Conservation (phyloP, 2,329 filamentous ascomycete genomes). For the Phaeomoniella chlamydospora region DNA sequence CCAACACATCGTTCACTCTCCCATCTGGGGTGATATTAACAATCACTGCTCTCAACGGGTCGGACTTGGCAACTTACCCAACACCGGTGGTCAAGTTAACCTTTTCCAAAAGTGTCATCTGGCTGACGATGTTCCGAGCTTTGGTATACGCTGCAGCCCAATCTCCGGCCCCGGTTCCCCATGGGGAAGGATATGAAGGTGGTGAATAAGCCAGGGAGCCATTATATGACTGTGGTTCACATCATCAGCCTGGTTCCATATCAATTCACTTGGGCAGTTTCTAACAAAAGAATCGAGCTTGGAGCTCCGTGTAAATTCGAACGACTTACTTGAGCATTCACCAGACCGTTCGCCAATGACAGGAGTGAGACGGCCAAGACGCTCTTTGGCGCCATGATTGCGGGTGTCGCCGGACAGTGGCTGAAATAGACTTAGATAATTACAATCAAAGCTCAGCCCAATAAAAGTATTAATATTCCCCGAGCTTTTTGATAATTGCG, state of each 20-base stretch:
- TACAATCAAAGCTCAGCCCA: no score
- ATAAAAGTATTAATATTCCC: no score
- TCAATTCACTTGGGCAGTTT: no score
- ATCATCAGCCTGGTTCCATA: not conserved
- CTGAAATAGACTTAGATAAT: no score
- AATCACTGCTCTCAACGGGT: not conserved
- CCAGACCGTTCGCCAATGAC: not conserved
- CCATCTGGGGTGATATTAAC: conserved; percentile 35
- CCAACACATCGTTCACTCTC: conserved; percentile 61
- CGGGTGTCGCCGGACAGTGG: no score
- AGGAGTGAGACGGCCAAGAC: not conserved
- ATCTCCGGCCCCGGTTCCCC: conserved; percentile 58
- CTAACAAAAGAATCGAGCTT: not conserved
- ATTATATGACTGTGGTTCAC: conserved; percentile 6
- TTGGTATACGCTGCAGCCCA: conserved; percentile 66
- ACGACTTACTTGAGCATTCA: not conserved
- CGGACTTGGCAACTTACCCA: conserved; percentile 40
- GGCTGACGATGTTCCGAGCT: conserved; percentile 65
- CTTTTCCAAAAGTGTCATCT: conserved; percentile 74
- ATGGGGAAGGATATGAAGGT: conserved; percentile 74
- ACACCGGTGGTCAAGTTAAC: conserved; percentile 89
- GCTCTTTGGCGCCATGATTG: not conserved
- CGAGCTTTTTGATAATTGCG: no score
- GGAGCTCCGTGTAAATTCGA: not conserved
- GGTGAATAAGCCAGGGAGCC: conserved; percentile 30